Conservation (phyloP, 225 moss, liverwort and hornwort species). For the Sphagnum contortum region DNA sequence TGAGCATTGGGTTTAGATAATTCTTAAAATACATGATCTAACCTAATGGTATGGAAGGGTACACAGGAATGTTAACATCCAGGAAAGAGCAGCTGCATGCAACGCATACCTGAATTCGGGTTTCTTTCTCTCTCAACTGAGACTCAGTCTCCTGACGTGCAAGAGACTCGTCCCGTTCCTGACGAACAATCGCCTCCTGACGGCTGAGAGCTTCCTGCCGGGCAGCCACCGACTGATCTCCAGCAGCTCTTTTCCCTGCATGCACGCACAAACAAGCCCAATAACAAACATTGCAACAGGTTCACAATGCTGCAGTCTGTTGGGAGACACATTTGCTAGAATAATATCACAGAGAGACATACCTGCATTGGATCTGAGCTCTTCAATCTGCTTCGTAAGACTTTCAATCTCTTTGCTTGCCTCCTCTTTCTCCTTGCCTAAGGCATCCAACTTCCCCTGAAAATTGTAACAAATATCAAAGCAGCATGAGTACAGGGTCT, state of each 20-base stretch:
- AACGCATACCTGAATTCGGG: slow-evolving; percentile 67
- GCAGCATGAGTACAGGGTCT: too few species aligned
- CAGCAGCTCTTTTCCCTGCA: slow-evolving; percentile 47
- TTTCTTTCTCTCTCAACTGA: slow-evolving; percentile 65
- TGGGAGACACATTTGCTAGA: background rate
- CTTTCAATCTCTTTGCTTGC: slow-evolving; percentile 44
- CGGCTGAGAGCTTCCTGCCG: slow-evolving; percentile 17
- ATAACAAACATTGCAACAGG: background rate
- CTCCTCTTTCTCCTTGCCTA: slow-evolving; percentile 88
- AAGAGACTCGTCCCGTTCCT: slow-evolving; percentile 56
- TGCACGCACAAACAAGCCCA: background rate
- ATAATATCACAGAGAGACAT: slow-evolving; percentile 6
- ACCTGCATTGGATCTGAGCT: slow-evolving; percentile 70
- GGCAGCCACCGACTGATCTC: slow-evolving; percentile 30
- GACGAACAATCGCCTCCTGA: slow-evolving; percentile 41
- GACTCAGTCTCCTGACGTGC: slow-evolving; percentile 64
- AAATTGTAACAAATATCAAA: background rate
- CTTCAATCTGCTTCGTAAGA: slow-evolving; percentile 74
- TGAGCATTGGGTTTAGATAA: too few species aligned
- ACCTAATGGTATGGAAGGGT: too few species aligned
- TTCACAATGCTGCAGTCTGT: background rate
- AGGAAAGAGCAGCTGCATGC: too few species aligned
- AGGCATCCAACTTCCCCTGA: slow-evolving; percentile 73
- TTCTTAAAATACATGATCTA: too few species aligned
- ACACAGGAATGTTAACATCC: too few species aligned